Percentiles rank a stretch among this genome's conserved stretches.
Conservation (phyloP, 352 stramenopile genomes). For the Globisporangium echinulatum region DNA sequence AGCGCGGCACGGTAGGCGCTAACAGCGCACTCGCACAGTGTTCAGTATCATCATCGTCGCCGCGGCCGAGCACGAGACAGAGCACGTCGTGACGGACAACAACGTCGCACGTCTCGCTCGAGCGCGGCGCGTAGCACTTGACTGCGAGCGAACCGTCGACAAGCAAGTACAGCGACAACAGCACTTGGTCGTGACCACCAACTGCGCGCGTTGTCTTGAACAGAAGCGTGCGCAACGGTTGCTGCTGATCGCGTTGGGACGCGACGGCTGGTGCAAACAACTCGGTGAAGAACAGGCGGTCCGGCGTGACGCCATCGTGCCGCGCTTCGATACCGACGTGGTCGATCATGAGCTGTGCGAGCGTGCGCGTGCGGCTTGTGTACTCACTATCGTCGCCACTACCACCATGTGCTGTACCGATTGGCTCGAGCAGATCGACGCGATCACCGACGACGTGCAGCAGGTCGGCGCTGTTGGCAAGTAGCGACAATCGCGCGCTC, state of each 20-base stretch:
- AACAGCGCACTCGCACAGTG: conserved; percentile 1
- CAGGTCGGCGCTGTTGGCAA: conserved; percentile 36
- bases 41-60: not conserved
- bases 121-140: conserved; percentile 42
- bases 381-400: conserved; percentile 3
- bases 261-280: conserved; percentile 13
- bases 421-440: conserved; percentile 6
- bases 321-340: conserved; percentile 48
- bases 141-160: conserved; percentile 14
- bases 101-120: conserved; percentile 22
- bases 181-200: conserved; percentile 19
- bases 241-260: not conserved
- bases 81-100: conserved; percentile 10
- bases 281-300: conserved; percentile 45
- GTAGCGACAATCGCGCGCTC: conserved; percentile 37
- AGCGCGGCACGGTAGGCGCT: conserved; percentile 5
- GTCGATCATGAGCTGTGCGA: conserved; percentile 40
- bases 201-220: conserved; percentile 50
- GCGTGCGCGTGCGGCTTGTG: conserved; percentile 10
- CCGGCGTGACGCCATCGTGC: conserved; percentile 28
- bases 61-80: conserved; percentile 14
- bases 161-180: conserved; percentile 26
- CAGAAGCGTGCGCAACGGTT: conserved; percentile 8
- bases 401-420: not conserved
- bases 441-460: conserved; percentile 34